Percentiles rank a stretch among this genome's conserved stretches.
phyloP scores from a whole-genome alignment of 2,329 filamentous ascomycete genomes.

The Thelonectria rubi region DNA sequence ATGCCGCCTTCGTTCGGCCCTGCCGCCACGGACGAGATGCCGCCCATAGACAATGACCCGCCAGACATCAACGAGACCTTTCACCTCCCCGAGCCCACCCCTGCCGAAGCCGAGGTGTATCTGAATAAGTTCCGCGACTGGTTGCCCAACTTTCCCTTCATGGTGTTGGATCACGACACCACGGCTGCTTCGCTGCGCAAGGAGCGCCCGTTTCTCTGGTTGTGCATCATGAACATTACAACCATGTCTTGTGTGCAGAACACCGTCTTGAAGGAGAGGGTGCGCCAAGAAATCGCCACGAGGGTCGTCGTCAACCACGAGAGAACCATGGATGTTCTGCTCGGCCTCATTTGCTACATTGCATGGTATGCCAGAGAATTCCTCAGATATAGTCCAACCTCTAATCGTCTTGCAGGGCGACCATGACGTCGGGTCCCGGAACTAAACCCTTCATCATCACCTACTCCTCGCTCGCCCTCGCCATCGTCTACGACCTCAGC shows the following conservation, averaged over 20 bases:
- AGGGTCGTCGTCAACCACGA: constrained; percentile 59
- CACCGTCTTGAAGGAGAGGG: constrained; percentile 48
- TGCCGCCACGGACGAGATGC: constrained; percentile 13
- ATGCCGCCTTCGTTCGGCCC: constrained; percentile 25
- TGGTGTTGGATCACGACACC: constrained; percentile 50
- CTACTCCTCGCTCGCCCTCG: constrained; percentile 53
- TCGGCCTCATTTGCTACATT: constrained; percentile 57
- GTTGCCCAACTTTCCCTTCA: constrained; percentile 56
- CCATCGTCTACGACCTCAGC: constrained; percentile 57
- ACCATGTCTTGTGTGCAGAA: constrained; percentile 54
- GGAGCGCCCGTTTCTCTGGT: constrained; percentile 59
- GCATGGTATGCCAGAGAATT: constrained; percentile 52
- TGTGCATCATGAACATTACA: constrained; percentile 58
- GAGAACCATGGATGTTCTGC: constrained; percentile 60
- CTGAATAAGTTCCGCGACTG: constrained; percentile 54
- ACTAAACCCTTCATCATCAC: constrained; percentile 56
- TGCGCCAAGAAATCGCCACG: constrained; percentile 56
- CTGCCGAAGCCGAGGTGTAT: constrained; percentile 50
- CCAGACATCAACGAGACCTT: constrained; percentile 33
- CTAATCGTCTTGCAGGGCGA: constrained; percentile 46
- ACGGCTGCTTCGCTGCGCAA: constrained; percentile 51
- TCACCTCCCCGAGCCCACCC: constrained; percentile 43
- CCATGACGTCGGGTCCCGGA: constrained; percentile 47
- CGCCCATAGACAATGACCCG: constrained; percentile 15
- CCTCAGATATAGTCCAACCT: background rate